A percentile compares a stretch with the other conserved stretches of the same genome.
phyloP scores from a whole-genome alignment of 257 asterid genomes.

The Jaltomata sinuosa region DNA sequence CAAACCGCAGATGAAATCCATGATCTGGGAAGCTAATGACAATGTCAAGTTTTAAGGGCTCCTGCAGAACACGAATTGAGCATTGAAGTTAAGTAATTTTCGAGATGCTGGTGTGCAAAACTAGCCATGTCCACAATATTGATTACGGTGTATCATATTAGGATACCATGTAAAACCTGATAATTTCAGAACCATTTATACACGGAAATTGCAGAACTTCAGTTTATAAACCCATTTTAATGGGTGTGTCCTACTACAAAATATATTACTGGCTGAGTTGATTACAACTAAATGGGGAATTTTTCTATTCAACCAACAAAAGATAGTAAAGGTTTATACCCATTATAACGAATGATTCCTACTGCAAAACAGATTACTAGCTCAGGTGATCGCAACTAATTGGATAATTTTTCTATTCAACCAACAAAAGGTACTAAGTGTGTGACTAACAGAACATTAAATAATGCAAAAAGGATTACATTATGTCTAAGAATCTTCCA shows the following conservation, averaged over 20 bases:
- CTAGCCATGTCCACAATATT: neutral
- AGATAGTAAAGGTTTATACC: neutral
- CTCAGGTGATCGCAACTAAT: neutral
- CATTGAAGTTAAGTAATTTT: neutral
- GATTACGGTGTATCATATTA: neutral
- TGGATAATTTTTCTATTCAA: neutral
- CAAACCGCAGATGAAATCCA: constrained; percentile 84
- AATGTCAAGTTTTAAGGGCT: constrained; percentile 66
- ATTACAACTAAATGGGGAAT: neutral
- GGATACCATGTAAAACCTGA: neutral
- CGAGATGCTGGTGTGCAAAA: neutral
- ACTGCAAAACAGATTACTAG: neutral
- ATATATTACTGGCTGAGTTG: neutral
- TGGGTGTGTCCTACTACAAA: neutral
- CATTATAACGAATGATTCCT: neutral
- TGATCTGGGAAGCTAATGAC: constrained; percentile 90
- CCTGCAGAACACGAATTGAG: constrained; percentile 30
- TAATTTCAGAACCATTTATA: neutral
- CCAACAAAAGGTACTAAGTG: neutral
- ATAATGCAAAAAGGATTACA: neutral
- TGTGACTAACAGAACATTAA: neutral
- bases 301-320: neutral
- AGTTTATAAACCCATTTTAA: neutral
- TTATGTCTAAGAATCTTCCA: too few species aligned
- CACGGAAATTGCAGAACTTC: neutral